These are phyloP conservation scores for Ophiorrhiza pumila DNA, from an alignment of 257 asterid genomes.

Conservation along the genomic window DNA sequence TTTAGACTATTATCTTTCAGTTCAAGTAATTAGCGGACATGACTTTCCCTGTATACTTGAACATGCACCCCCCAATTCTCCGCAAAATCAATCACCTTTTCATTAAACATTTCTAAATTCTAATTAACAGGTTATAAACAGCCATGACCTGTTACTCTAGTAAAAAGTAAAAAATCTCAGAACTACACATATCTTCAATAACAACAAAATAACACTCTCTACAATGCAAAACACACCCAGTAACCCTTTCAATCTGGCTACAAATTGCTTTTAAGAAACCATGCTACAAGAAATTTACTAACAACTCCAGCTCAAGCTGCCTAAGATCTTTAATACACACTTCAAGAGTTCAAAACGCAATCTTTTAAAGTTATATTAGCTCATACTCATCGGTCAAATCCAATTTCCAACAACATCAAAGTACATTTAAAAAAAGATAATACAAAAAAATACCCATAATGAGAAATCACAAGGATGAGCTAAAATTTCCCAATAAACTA, in stretches of 20 bases:
- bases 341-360: neutral
- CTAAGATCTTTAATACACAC: neutral
- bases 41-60: neutral
- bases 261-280: neutral
- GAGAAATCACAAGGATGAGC: neutral
- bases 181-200: neutral
- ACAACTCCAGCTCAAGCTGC: neutral
- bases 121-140: neutral
- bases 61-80: neutral
- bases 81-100: neutral
- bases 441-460: neutral
- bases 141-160: neutral
- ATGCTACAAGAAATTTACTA: neutral
- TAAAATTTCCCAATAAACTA: neutral
- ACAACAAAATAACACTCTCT: neutral
- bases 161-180: neutral
- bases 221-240: neutral
- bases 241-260: neutral
- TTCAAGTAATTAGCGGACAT: neutral
- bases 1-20: neutral
- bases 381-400: neutral
- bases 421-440: neutral
- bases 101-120: neutral
- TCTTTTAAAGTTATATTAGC: neutral
- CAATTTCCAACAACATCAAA: neutral